Percentiles rank a stretch among this genome's conserved stretches.
phyloP scores from a whole-genome alignment of 148 eudicot genomes.

The Pharnaceum exiguum region DNA sequence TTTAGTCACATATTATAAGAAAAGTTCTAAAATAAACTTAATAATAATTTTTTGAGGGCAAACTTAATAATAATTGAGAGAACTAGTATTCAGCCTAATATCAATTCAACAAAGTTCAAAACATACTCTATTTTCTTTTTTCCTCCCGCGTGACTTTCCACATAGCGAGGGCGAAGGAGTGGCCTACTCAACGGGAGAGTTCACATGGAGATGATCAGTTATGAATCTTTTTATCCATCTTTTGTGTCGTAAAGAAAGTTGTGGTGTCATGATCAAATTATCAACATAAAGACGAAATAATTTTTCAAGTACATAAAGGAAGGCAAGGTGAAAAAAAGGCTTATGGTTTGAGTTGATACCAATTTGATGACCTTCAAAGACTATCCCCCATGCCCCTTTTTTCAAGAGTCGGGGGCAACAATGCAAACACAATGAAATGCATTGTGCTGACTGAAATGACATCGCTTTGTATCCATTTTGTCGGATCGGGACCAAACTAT shows the following conservation, averaged over 20 bases:
- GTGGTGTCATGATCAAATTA: constrained; percentile 28
- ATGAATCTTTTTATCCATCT: neutral
- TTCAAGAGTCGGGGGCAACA: neutral
- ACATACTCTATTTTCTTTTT: too few relatives aligned
- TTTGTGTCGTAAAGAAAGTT: constrained; percentile 15
- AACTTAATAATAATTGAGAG: too few relatives aligned
- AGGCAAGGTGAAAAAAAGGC: neutral
- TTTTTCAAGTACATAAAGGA: constrained; percentile 5
- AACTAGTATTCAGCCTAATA: too few relatives aligned
- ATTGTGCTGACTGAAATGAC: neutral
- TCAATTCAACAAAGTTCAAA: too few relatives aligned
- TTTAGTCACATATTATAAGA: too few relatives aligned
- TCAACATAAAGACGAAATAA: constrained; percentile 13
- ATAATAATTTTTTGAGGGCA: too few relatives aligned
- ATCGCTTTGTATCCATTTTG: neutral
- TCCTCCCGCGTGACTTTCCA: too few relatives aligned
- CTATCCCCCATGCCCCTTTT: too few relatives aligned
- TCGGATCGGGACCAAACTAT: neutral
- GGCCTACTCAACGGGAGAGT: constrained; percentile 18
- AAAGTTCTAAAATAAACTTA: too few relatives aligned
- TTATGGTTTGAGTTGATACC: neutral
- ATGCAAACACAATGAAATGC: neutral
- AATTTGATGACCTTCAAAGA: neutral
- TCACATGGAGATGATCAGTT: constrained; percentile 23
- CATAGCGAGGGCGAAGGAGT: too few relatives aligned